Evolutionary conservation across 768 basidiomycete genomes (phyloP).

Genomic region (Boletus tomentosulus): DNA sequence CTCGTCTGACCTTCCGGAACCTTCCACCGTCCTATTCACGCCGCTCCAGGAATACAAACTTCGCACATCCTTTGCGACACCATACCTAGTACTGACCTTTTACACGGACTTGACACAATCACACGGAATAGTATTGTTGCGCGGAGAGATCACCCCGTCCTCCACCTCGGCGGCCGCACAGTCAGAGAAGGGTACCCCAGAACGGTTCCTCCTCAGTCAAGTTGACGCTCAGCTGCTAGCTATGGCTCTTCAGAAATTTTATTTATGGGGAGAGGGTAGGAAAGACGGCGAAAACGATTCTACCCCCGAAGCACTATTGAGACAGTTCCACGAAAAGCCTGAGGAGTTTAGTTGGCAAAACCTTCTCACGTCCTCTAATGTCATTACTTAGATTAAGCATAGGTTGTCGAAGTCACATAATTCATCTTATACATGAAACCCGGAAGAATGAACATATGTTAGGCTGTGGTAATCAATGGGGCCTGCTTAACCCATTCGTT

Average conservation of each 20-base stretch:
- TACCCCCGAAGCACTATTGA: constrained; percentile 44
- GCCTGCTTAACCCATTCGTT: constrained; percentile 54
- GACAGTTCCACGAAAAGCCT: constrained; percentile 74
- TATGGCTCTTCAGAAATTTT: constrained; percentile 81
- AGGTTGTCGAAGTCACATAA: not conserved
- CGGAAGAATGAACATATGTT: not conserved
- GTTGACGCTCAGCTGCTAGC: constrained; percentile 82
- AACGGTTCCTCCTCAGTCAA: constrained; percentile 61
- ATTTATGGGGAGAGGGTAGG: constrained; percentile 51
- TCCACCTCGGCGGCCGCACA: constrained; percentile 35
- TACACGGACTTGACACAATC: constrained; percentile 84
- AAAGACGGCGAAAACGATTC: constrained; percentile 5
- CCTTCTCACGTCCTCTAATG: constrained; percentile 50
- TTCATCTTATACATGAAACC: not conserved
- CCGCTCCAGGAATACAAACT: constrained; percentile 92
- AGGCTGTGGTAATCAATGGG: constrained; percentile 28
- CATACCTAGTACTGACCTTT: constrained; percentile 84
- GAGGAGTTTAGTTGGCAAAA: constrained; percentile 80
- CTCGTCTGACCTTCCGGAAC: constrained; percentile 41
- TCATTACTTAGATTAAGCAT: constrained; percentile 9
- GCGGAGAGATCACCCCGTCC: constrained; percentile 86
- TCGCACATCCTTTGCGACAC: constrained; percentile 80
- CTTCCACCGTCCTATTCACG: constrained; percentile 84
- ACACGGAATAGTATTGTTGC: constrained; percentile 79
- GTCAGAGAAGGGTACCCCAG: constrained; percentile 26